Evolutionary conservation across 1,284 basidiomycete genomes (phyloP).

Genomic region (Cutaneotrichosporon sp.): DNA sequence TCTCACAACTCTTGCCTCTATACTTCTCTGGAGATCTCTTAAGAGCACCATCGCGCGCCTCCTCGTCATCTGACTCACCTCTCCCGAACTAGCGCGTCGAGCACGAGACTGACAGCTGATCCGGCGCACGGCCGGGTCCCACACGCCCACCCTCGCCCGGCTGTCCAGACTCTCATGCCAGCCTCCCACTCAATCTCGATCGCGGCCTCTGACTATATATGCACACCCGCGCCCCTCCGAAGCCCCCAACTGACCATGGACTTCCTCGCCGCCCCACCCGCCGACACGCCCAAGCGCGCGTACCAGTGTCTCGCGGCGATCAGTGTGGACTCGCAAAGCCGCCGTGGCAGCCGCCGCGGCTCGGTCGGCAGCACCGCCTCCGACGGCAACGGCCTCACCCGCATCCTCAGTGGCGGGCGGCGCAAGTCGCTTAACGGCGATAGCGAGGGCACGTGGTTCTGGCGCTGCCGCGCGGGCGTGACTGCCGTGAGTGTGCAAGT

Average conservation of each 20-base stretch:
- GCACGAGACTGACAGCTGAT: too few species aligned
- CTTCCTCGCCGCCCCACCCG: constrained; percentile 28
- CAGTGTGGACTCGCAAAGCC: too few species aligned
- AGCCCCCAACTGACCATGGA: constrained; percentile 32
- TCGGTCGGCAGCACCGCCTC: constrained; percentile 29
- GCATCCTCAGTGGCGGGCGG: constrained; percentile 40
- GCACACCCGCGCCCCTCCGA: background rate
- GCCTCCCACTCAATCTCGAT: too few species aligned
- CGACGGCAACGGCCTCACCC: constrained; percentile 28
- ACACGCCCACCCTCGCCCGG: too few species aligned
- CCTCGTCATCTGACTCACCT: too few species aligned
- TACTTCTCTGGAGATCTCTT: too few species aligned
- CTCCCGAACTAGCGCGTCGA: too few species aligned
- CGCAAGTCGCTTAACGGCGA: too few species aligned
- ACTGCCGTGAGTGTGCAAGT: constrained; percentile 38
- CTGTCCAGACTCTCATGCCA: background rate
- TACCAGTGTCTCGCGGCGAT: constrained; percentile 47
- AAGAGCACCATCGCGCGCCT: too few species aligned
- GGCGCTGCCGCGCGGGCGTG: constrained; percentile 46
- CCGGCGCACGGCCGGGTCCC: too few species aligned
- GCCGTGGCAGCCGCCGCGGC: constrained; percentile 34
- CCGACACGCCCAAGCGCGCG: constrained; percentile 35
- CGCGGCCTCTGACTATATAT: background rate
- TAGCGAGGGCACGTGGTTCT: constrained; percentile 49
- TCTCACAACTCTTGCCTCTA: too few species aligned